Evolutionary conservation across 768 basidiomycete species (phyloP).

Genomic region (Leccinum subgranulosum): DNA sequence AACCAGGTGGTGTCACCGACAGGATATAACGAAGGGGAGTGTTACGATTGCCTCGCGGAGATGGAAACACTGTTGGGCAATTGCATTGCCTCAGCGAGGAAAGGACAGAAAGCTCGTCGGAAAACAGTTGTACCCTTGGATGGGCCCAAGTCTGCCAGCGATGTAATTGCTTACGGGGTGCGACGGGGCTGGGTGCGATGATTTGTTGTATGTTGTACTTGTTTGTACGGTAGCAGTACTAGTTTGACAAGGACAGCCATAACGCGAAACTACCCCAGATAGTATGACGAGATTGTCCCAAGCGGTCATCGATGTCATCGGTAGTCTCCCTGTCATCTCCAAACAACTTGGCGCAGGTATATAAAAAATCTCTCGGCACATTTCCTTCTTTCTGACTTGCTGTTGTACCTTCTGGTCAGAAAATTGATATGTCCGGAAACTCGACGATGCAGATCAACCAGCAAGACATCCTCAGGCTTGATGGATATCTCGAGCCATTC

Average conservation of each 20-base stretch:
- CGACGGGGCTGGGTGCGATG: constrained; percentile 59
- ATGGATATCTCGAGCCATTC: constrained; percentile 74
- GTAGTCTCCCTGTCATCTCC: neutral
- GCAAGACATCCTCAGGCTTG: constrained; percentile 57
- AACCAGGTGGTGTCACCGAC: constrained; percentile 16
- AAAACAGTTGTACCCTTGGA: constrained; percentile 29
- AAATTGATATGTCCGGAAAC: constrained; percentile 39
- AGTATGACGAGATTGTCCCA: neutral
- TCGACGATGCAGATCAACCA: constrained; percentile 45
- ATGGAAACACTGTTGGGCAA: constrained; percentile 57
- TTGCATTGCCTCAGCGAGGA: constrained; percentile 39
- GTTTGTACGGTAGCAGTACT: neutral
- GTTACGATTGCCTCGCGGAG: constrained; percentile 66
- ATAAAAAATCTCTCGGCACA: constrained; percentile 1
- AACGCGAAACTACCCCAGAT: neutral
- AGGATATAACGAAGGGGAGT: constrained; percentile 61
- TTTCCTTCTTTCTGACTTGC: constrained; percentile 5
- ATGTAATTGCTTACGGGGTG: constrained; percentile 59
- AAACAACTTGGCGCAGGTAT: neutral
- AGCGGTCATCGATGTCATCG: neutral
- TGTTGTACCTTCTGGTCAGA: neutral
- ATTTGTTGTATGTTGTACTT: neutral
- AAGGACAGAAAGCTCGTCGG: constrained; percentile 32
- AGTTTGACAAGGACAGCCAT: neutral
- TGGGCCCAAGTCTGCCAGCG: constrained; percentile 45